phyloP scores from a whole-genome alignment of 768 basidiomycete genomes.

The Pulveroboletus sp. region DNA sequence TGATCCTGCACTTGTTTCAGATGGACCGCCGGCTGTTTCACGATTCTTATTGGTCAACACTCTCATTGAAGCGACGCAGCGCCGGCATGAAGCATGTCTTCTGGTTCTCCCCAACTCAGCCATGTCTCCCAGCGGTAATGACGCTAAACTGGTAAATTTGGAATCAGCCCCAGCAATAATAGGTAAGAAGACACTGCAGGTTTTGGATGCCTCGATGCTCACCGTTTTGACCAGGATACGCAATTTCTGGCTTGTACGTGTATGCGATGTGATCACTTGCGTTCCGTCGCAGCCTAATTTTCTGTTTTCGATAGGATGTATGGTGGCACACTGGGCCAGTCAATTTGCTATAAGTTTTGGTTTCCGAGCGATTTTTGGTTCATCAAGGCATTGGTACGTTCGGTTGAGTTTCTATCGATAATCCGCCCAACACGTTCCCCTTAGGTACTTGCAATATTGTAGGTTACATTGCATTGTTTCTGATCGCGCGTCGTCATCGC shows the following conservation, averaged over 20 bases:
- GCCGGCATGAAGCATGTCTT: no score
- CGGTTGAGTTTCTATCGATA: not conserved
- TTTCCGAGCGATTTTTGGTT: conserved; percentile 7
- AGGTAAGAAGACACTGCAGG: not conserved
- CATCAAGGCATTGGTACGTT: not conserved
- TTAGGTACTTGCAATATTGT: conserved; percentile 7
- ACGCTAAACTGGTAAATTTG: not conserved
- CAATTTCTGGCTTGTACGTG: not conserved
- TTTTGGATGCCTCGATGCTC: not conserved
- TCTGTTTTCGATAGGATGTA: conserved; percentile 5
- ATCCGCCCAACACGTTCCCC: not conserved
- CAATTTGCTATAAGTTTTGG: conserved; percentile 6
- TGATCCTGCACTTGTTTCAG: no score
- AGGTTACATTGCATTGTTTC: not conserved
- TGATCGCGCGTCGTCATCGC: not conserved
- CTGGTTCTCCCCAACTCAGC: no score
- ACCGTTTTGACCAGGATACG: not conserved
- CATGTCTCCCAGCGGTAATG: no score
- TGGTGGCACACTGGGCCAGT: conserved; percentile 10
- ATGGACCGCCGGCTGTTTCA: no score
- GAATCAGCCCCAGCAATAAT: not conserved
- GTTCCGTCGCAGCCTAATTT: not conserved
- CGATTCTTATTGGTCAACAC: no score
- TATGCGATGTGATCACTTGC: not conserved
- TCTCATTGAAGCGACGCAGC: no score